phyloP scores from a whole-genome alignment of 306 rosid species.

The Rosa lucieae region DNA sequence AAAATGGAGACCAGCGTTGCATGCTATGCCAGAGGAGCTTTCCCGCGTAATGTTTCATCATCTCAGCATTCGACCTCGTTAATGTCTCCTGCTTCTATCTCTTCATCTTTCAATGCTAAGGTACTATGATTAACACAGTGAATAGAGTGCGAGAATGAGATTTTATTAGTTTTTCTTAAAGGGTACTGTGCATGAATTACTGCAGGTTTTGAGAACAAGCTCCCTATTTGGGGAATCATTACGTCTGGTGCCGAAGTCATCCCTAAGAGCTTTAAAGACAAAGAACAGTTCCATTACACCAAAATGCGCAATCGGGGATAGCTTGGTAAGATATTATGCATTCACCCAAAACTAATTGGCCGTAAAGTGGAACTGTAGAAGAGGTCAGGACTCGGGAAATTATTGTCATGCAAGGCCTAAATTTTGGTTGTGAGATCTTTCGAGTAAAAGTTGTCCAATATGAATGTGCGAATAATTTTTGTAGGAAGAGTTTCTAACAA shows the following conservation, averaged over 20 bases:
- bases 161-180: not conserved
- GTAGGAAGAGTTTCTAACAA: constrained; percentile 85
- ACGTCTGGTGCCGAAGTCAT: constrained; percentile 58
- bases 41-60: constrained; percentile 24
- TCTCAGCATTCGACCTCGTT: constrained; percentile 32
- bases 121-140: constrained; percentile 12
- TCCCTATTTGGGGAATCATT: constrained; percentile 82
- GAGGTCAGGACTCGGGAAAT: too few relatives aligned
- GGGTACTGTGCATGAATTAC: constrained; percentile 3
- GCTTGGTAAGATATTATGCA: constrained; percentile 58
- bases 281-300: constrained; percentile 48
- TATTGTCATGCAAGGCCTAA: not conserved
- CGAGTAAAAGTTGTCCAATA: not conserved
- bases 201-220: constrained; percentile 76
- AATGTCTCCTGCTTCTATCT: constrained; percentile 30
- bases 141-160: not conserved
- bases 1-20: constrained; percentile 32
- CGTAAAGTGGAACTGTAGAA: not conserved
- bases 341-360: not conserved
- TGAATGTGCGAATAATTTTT: constrained; percentile 12
- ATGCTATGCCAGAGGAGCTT: constrained; percentile 30
- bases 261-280: constrained; percentile 54
- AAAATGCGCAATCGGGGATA: constrained; percentile 86
- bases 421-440: not conserved
- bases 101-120: constrained; percentile 40